Evolutionary conservation across 495 filamentous ascomycete species (phyloP).

Genomic region (Daldinia grandis): DNA sequence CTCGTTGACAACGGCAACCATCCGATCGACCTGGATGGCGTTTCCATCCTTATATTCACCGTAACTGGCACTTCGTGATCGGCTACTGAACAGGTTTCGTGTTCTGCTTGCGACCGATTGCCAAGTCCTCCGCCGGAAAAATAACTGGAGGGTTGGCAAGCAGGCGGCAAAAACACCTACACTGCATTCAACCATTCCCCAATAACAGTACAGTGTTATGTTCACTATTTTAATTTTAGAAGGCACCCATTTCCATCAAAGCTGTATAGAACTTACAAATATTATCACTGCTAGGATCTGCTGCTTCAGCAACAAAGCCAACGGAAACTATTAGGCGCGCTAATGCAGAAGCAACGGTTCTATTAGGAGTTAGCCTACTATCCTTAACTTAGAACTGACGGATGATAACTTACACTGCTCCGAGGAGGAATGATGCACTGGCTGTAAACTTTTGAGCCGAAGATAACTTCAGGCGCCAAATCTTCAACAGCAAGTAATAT

Average conservation of each 20-base stretch:
- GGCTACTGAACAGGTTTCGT: not conserved
- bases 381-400: not conserved
- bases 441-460: slow-evolving; percentile 30
- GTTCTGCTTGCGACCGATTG: not conserved
- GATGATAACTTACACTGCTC: slow-evolving; percentile 30
- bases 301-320: slow-evolving; percentile 5
- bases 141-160: slow-evolving; percentile 32
- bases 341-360: slow-evolving; percentile 33
- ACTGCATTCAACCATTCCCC: slow-evolving; percentile 40
- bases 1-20: not conserved
- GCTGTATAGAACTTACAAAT: slow-evolving; percentile 27
- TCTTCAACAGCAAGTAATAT: slow-evolving; percentile 9
- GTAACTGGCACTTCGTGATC: not conserved
- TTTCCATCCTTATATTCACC: not conserved
- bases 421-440: slow-evolving; percentile 39
- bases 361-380: not conserved
- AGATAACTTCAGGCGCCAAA: slow-evolving; percentile 40
- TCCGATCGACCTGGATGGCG: not conserved
- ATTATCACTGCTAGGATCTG: slow-evolving; percentile 30
- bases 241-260: not conserved
- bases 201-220: slow-evolving; percentile 38
- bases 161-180: slow-evolving; percentile 35
- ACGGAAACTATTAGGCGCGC: slow-evolving; percentile 24
- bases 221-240: slow-evolving; percentile 16
- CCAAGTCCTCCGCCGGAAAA: slow-evolving; percentile 1